Base-by-base conservation (phyloP, 805 yeast genomes). In the Candida xiaguanensis region DNA sequence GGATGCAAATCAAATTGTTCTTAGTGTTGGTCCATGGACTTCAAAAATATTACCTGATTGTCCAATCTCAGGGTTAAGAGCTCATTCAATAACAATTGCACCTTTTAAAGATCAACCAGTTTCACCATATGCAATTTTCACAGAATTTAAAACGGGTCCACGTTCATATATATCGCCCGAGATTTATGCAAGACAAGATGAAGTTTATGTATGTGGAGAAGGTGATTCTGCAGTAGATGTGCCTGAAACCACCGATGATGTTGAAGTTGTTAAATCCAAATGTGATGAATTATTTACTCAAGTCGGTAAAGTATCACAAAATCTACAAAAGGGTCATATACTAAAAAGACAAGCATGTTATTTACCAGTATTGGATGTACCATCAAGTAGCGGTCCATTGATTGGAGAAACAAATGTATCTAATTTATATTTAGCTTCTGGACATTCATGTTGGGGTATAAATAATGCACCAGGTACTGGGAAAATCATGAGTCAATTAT, bases 371-470 rank as follows among this genome's bases (percentile, higher is more conserved):
- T 74, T 91, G 37, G 96, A 91, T 56, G 91, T 89, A 7, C 95
- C 97, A 1, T 84, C 95, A 4, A 78, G 87, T 28, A 78, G 91
- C 2, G 99, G 99, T 5, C 99, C 99, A 0, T 68, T 93, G 39
- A 82, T 91, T 50, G 99, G 99, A 33, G 91, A 86, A 51, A 91
- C 98, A 0, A 89, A 89, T 53, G 95, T 90, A 6, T 78, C 75
- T 16, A 80, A 82, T 44, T 66, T 91, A 44, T 85, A 68, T 51
- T 60, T 91, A 40, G 96, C 96, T 2, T 78, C 91, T 12, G 99
- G 98, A 0, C 99, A 91, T 61, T 85, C 96, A 12, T 93, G 98
- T 64, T 91, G 99, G 99, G 99, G 99, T 16, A 93, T 91, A 46
- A 93, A 91, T 65, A 91, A 93, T 61, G 96, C 96, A 0, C 97